A percentile compares a stretch with the other conserved stretches of the same genome.
Evolutionary conservation across 116 monocot species (phyloP).

Genomic region (Thalassia testudinum): DNA sequence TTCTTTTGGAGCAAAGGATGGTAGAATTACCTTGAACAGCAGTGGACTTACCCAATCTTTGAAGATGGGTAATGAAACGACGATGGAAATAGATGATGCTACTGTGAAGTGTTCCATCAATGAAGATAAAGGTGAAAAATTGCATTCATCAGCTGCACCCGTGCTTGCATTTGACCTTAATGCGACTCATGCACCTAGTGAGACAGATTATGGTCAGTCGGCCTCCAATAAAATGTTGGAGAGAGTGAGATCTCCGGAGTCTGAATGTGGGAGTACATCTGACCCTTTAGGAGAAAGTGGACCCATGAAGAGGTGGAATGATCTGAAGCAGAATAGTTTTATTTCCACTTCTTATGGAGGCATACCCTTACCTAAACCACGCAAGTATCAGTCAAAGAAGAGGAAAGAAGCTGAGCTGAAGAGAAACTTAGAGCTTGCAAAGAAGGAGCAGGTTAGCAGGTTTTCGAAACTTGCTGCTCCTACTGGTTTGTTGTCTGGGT

Average conservation of each 20-base stretch:
- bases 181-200: slow-evolving; percentile 11
- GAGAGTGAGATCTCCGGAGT: slow-evolving; percentile 20
- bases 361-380: slow-evolving; percentile 21
- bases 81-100: too few species aligned
- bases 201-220: slow-evolving; percentile 8
- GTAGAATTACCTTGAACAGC: too few species aligned
- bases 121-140: too few species aligned
- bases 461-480: slow-evolving; percentile 44
- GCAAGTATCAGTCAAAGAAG: slow-evolving; percentile 22
- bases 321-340: slow-evolving; percentile 81
- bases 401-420: slow-evolving; percentile 33
- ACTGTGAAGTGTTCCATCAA: too few species aligned
- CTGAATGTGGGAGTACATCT: slow-evolving; percentile 67
- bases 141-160: too few species aligned
- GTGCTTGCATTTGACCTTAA: slow-evolving; percentile 33
- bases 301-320: slow-evolving; percentile 55
- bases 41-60: too few species aligned
- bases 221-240: slow-evolving; percentile 5
- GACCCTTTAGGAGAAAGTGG: slow-evolving; percentile 43
- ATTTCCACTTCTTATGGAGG: slow-evolving; percentile 40
- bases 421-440: slow-evolving; percentile 20
- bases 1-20: too few species aligned
- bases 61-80: too few species aligned
- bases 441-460: slow-evolving; percentile 31
- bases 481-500: slow-evolving; percentile 61